Evolutionary conservation across 2,329 filamentous ascomycete species (phyloP).

Genomic region (Pseudogymnoascus sp.): DNA sequence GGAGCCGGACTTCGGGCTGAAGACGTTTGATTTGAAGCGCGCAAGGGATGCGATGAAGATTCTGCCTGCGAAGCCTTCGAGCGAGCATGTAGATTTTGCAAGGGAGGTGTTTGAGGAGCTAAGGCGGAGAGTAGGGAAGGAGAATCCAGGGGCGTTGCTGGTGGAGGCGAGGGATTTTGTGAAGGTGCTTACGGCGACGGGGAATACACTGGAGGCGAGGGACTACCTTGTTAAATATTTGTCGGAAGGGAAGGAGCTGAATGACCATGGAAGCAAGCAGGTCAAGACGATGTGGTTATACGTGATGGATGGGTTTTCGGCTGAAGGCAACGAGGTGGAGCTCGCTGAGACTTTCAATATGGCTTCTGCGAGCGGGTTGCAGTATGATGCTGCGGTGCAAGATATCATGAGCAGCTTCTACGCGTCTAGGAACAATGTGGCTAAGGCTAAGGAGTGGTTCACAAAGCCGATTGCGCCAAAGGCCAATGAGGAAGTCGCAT

Average conservation of each 20-base stretch:
- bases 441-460: conserved; percentile 64
- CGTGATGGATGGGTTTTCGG: conserved; percentile 48
- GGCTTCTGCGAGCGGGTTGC: conserved; percentile 40
- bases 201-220: conserved; percentile 5
- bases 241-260: conserved; percentile 21
- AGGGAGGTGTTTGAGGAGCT: conserved; percentile 20
- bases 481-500: conserved; percentile 18
- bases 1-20: conserved; percentile 16
- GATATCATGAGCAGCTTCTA: conserved; percentile 56
- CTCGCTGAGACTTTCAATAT: conserved; percentile 49
- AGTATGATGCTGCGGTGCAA: conserved; percentile 41
- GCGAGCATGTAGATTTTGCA: conserved; percentile 19
- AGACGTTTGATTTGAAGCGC: conserved; percentile 13
- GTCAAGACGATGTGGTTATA: not conserved
- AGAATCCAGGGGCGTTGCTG: not conserved
- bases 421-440: conserved; percentile 47
- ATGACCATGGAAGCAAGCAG: conserved; percentile 22
- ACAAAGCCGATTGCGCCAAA: conserved; percentile 39
- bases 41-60: conserved; percentile 15
- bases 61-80: conserved; percentile 18
- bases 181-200: not conserved
- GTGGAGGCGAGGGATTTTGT: conserved; percentile 21
- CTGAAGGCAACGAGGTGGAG: conserved; percentile 50
- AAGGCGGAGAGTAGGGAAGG: conserved; percentile 8
- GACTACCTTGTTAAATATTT: not conserved